Conservation (phyloP, 208 protist genomes). For the Leishmania mexicana region DNA sequence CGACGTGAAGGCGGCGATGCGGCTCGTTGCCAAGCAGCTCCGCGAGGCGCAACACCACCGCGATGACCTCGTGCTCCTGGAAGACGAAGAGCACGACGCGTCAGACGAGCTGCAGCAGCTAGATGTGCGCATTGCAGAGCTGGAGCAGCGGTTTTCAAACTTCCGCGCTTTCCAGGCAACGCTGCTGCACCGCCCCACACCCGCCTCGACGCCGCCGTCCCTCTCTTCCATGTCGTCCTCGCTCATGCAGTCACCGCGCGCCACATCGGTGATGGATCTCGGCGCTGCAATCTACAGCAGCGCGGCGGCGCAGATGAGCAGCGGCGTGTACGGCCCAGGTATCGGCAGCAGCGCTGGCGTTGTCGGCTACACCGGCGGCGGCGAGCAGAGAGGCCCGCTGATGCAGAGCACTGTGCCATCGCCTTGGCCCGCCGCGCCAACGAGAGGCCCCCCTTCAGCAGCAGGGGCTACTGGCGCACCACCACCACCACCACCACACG, state of each 20-base stretch:
- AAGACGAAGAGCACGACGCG: slow-evolving; percentile 76
- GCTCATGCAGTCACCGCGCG: slow-evolving; percentile 28
- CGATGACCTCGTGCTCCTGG: slow-evolving; percentile 69
- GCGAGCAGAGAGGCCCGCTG: neutral
- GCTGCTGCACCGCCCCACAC: slow-evolving; percentile 45
- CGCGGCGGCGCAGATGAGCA: neutral
- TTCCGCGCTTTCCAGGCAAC: slow-evolving; percentile 52
- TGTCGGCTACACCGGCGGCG: neutral
- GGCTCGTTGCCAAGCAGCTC: slow-evolving; percentile 44
- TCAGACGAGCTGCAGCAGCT: slow-evolving; percentile 35
- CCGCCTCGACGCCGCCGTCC: slow-evolving; percentile 19
- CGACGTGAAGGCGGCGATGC: slow-evolving; percentile 57
- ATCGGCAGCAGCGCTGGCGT: neutral
- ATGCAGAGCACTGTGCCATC: neutral
- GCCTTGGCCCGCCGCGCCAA: neutral
- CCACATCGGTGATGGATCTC: slow-evolving; percentile 11
- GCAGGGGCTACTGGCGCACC: neutral
- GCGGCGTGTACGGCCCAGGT: neutral
- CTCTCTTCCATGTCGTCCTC: slow-evolving; percentile 28
- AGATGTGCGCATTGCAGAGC: slow-evolving; percentile 41
- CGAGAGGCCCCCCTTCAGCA: neutral
- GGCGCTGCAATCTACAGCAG: neutral
- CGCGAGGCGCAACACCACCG: slow-evolving; percentile 54
- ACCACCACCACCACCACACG: neutral
- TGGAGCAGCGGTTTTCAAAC: slow-evolving; percentile 52